Evolutionary conservation across 148 eudicot genomes (phyloP).

Genomic region (Diospyros lotus): DNA sequence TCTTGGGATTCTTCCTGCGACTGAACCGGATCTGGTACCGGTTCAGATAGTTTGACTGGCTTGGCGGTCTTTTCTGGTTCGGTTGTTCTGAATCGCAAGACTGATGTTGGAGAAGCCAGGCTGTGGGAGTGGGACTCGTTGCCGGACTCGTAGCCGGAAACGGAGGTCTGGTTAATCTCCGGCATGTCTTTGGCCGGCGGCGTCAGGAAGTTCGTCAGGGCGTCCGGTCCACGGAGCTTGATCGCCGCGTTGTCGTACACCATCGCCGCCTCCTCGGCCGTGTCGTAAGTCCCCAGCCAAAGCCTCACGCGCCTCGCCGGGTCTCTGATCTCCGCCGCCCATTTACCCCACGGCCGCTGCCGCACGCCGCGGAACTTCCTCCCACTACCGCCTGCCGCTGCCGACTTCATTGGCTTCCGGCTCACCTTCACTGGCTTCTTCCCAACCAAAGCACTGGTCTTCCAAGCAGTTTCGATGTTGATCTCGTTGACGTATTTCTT

Average conservation of each 20-base stretch:
- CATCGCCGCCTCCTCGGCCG: slow-evolving; percentile 89
- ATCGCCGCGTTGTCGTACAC: slow-evolving; percentile 92
- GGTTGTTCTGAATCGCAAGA: slow-evolving; percentile 34
- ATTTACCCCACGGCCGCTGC: slow-evolving; percentile 93
- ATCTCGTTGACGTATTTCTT: slow-evolving; percentile 59
- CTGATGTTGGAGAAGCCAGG: slow-evolving; percentile 64
- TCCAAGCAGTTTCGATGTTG: slow-evolving; percentile 23
- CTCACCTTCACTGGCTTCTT: not conserved
- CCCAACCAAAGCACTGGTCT: not conserved
- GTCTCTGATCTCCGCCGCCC: slow-evolving; percentile 97
- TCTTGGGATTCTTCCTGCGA: slow-evolving; percentile 33
- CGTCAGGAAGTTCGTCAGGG: slow-evolving; percentile 62
- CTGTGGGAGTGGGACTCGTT: slow-evolving; percentile 41
- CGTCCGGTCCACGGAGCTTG: slow-evolving; percentile 81
- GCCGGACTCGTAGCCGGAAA: slow-evolving; percentile 52
- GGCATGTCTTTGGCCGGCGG: slow-evolving; percentile 25
- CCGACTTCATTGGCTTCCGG: not conserved
- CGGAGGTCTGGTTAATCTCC: slow-evolving; percentile 19
- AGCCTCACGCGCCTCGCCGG: slow-evolving; percentile 55
- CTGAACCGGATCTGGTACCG: slow-evolving; percentile 15
- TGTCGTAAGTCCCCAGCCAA: slow-evolving; percentile 87
- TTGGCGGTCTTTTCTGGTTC: slow-evolving; percentile 7
- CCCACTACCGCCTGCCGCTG: not conserved
- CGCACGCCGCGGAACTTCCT: slow-evolving; percentile 78
- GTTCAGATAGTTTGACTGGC: slow-evolving; percentile 5